Conservation (phyloP, 352 stramenopile genomes). For the Phytophthora pini region DNA sequence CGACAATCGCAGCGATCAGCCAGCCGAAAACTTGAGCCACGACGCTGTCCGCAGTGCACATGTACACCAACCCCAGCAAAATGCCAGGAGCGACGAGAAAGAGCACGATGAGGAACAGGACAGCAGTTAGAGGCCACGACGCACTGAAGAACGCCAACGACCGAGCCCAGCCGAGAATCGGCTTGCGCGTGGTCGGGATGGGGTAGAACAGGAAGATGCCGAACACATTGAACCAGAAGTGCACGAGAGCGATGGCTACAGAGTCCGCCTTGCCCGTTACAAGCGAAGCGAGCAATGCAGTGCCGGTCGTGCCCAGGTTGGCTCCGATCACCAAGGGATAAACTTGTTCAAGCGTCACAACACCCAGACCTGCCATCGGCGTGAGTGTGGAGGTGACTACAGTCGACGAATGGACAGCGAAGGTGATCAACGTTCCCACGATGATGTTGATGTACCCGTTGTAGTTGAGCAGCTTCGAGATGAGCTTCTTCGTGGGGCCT, state of each 20-base stretch:
- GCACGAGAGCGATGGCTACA: slow-evolving; percentile 85
- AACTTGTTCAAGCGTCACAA: slow-evolving; percentile 88
- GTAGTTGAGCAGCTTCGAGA: slow-evolving; percentile 86
- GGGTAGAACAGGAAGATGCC: slow-evolving; percentile 91
- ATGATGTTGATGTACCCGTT: slow-evolving; percentile 90
- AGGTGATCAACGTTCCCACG: slow-evolving; percentile 80
- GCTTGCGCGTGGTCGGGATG: slow-evolving; percentile 80
- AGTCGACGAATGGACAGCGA: slow-evolving; percentile 88
- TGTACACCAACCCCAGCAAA: slow-evolving; percentile 49
- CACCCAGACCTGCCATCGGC: slow-evolving; percentile 87
- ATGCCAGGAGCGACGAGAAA: slow-evolving; percentile 52
- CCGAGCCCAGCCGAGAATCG: slow-evolving; percentile 71
- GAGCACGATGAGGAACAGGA: slow-evolving; percentile 46
- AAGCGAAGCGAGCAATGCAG: slow-evolving; percentile 79
- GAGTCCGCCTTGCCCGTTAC: slow-evolving; percentile 73
- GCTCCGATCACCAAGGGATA: slow-evolving; percentile 90
- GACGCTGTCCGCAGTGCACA: slow-evolving; percentile 42
- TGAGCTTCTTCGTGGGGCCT: slow-evolving; percentile 76
- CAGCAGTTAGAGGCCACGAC: slow-evolving; percentile 50
- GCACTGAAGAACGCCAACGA: slow-evolving; percentile 63
- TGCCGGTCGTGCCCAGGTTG: slow-evolving; percentile 92
- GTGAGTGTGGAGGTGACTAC: slow-evolving; percentile 89
- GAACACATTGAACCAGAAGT: slow-evolving; percentile 93
- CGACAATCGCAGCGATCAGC: slow-evolving; percentile 28
- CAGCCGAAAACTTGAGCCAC: slow-evolving; percentile 37